Conservation (phyloP, 2,329 filamentous ascomycete species). For the Metarhizium brunneum region DNA sequence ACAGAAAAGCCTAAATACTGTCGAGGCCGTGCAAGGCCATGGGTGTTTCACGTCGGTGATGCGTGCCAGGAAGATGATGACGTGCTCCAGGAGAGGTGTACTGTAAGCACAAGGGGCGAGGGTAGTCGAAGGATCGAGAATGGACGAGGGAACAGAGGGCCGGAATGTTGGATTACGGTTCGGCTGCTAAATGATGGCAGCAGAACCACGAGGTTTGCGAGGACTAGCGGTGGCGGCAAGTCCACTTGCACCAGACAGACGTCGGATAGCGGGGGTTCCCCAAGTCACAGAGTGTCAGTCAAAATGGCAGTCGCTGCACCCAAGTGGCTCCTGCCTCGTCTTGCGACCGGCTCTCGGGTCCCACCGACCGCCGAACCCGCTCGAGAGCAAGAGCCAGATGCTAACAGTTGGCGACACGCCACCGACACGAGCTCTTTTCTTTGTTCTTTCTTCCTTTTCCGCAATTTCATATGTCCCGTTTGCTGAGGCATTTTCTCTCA, state of each 20-base stretch:
- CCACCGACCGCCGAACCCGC: not conserved
- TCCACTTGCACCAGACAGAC: not conserved
- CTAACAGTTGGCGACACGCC: no score
- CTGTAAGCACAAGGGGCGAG: not conserved
- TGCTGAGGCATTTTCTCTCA: no score
- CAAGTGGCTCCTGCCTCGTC: not conserved
- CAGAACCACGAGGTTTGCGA: not conserved
- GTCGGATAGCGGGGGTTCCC: not conserved
- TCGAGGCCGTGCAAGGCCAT: not conserved
- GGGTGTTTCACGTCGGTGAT: not conserved
- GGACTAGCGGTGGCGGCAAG: not conserved
- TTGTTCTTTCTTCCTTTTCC: no score
- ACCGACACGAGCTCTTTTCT: no score
- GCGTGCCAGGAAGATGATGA: constrained; percentile 1
- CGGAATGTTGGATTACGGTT: not conserved
- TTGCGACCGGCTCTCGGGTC: not conserved
- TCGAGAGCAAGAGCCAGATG: no score
- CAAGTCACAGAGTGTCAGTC: not conserved
- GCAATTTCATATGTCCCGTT: no score
- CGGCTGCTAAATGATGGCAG: not conserved
- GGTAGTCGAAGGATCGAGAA: not conserved
- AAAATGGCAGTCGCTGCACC: not conserved
- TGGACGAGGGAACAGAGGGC: not conserved
- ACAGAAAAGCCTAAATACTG: not conserved
- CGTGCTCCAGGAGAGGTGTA: constrained; percentile 2